Evolutionary conservation across 1,139 yeast genomes (phyloP).

Genomic region (Suhomyces yuchorum): DNA sequence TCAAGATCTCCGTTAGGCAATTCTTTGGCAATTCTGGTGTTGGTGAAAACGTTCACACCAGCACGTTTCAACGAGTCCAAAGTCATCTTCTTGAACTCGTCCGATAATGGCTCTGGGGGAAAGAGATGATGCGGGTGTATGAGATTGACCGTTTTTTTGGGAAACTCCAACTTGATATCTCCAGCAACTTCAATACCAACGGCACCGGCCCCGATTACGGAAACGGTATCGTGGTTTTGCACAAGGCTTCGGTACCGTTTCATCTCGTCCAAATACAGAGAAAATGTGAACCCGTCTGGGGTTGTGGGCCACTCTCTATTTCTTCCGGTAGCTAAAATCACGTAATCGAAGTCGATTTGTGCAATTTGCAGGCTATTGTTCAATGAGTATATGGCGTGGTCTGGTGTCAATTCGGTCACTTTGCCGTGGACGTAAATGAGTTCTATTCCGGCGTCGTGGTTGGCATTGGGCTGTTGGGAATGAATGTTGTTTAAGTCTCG

Average conservation of each 20-base stretch:
- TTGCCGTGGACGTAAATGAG: conserved; percentile 45
- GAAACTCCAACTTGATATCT: conserved; percentile 40
- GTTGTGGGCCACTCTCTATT: conserved; percentile 57
- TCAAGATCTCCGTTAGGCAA: conserved; percentile 31
- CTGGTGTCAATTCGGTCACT: conserved; percentile 33
- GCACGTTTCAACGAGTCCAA: conserved; percentile 29
- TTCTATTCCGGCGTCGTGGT: conserved; percentile 21
- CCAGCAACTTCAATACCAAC: conserved; percentile 55
- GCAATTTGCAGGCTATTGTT: conserved; percentile 28
- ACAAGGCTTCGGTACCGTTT: conserved; percentile 28
- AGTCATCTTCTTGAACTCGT: conserved; percentile 32
- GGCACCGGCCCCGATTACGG: conserved; percentile 53
- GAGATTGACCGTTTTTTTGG: conserved; percentile 37
- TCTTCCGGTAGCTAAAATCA: conserved; percentile 53
- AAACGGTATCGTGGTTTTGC: conserved; percentile 26
- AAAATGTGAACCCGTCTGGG: conserved; percentile 40
- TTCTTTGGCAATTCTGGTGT: conserved; percentile 29
- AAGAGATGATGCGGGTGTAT: conserved; percentile 43
- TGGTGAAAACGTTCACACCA: conserved; percentile 22
- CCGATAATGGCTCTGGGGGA: conserved; percentile 45
- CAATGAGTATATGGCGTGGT: conserved; percentile 28
- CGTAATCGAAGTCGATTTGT: conserved; percentile 49
- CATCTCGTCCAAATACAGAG: conserved; percentile 38
- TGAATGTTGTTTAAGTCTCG: conserved; percentile 17
- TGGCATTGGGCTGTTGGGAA: conserved; percentile 16